phyloP scores from a whole-genome alignment of 2,329 filamentous ascomycete genomes.

The Penicillium sp. region DNA sequence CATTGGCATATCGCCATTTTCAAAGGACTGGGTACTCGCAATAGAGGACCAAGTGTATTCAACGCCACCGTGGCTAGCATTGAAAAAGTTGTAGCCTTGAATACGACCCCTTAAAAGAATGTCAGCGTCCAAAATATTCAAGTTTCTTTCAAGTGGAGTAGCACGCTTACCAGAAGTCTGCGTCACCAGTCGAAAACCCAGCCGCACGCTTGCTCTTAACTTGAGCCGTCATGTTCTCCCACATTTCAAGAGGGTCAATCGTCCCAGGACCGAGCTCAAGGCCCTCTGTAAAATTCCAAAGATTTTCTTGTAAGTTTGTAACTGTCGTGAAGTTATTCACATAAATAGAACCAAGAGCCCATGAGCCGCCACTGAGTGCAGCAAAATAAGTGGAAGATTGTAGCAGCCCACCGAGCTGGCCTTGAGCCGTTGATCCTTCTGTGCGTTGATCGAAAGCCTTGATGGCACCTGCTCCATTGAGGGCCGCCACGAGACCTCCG shows the following conservation, averaged over 20 bases:
- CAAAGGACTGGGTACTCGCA: conserved; percentile 62
- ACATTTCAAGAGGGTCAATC: too few relatives aligned
- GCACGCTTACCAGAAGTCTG: conserved; percentile 69
- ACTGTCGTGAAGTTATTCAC: conserved; percentile 78
- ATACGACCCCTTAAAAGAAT: too few relatives aligned
- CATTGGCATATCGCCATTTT: conserved; percentile 65
- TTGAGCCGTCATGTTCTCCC: too few relatives aligned
- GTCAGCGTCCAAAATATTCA: too few relatives aligned
- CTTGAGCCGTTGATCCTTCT: conserved; percentile 58
- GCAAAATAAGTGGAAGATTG: conserved; percentile 81
- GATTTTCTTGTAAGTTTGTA: conserved; percentile 32
- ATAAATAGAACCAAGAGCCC: conserved; percentile 79
- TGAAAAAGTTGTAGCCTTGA: conserved; percentile 68
- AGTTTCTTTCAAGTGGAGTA: too few relatives aligned
- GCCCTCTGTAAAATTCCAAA: conserved; percentile 28
- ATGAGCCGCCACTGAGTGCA: conserved; percentile 80
- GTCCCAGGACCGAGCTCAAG: too few relatives aligned
- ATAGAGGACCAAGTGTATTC: conserved; percentile 83
- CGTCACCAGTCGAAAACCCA: conserved; percentile 70
- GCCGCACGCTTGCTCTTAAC: conserved; percentile 47
- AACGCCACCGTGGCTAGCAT: conserved; percentile 72
- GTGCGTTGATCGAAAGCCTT: conserved; percentile 79
- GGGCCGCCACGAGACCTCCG: conserved; percentile 82
- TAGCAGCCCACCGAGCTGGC: conserved; percentile 77
- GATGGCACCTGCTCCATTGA: conserved; percentile 81